Evolutionary conservation across 2,329 filamentous ascomycete species (phyloP).

Genomic region (Colletotrichum cereale): DNA sequence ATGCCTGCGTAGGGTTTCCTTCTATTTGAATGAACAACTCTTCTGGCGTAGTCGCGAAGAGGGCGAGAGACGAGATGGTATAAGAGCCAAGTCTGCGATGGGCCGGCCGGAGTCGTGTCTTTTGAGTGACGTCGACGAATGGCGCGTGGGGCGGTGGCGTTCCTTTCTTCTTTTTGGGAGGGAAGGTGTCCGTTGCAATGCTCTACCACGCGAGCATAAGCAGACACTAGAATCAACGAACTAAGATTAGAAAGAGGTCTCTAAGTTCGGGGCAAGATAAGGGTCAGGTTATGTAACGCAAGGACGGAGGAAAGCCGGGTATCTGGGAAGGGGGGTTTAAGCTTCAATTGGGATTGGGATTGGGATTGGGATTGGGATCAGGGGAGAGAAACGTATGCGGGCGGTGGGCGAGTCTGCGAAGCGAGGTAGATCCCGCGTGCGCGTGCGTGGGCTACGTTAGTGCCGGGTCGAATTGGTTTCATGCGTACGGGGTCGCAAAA

Average conservation of each 20-base stretch:
- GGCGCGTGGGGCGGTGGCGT: background rate
- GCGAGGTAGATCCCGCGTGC: constrained; percentile 27
- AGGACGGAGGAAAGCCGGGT: constrained; percentile 4
- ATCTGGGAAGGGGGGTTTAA: constrained; percentile 22
- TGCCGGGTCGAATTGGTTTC: constrained; percentile 30
- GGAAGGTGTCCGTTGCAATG: background rate
- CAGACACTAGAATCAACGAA: background rate
- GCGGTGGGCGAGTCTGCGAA: background rate
- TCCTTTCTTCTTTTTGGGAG: background rate
- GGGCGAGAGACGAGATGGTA: background rate
- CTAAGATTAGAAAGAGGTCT: background rate
- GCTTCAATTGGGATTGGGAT: constrained; percentile 29
- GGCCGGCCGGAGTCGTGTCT: background rate
- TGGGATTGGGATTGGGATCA: no score
- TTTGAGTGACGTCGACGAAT: background rate
- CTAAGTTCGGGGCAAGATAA: constrained; percentile 21
- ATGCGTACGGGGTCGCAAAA: constrained; percentile 36
- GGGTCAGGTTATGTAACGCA: constrained; percentile 15
- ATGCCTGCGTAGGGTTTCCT: background rate
- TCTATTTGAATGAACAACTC: background rate
- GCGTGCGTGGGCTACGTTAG: constrained; percentile 9
- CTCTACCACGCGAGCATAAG: background rate
- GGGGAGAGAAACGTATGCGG: background rate
- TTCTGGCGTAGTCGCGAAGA: background rate
- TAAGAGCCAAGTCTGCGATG: background rate